phyloP scores from a whole-genome alignment of 768 basidiomycete species.

The Phanerochaete sordida region DNA sequence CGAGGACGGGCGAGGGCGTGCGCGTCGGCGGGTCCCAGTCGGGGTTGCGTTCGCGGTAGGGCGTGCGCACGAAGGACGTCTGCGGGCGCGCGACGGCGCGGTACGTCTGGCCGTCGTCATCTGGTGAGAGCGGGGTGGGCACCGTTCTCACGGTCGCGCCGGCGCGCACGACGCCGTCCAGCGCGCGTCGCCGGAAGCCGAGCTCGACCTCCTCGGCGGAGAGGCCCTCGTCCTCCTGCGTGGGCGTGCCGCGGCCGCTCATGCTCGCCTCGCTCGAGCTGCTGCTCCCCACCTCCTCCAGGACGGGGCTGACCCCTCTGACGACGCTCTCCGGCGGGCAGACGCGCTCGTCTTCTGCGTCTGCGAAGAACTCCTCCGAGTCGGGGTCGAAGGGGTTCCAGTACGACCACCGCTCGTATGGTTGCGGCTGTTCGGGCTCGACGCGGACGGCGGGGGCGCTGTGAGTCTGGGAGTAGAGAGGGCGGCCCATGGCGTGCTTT shows the following conservation, averaged over 20 bases:
- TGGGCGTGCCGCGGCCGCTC: slow-evolving; percentile 47
- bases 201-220: slow-evolving; percentile 21
- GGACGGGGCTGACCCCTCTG: slow-evolving; percentile 8
- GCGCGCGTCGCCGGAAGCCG: neutral
- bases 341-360: slow-evolving; percentile 62
- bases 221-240: slow-evolving; percentile 42
- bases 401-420: slow-evolving; percentile 58
- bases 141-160: neutral
- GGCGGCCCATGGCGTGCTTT: slow-evolving; percentile 14
- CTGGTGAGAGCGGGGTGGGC: neutral
- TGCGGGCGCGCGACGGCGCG: slow-evolving; percentile 1
- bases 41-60: neutral
- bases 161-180: neutral
- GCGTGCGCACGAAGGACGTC: slow-evolving; percentile 3
- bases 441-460: slow-evolving; percentile 10
- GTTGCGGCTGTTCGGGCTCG: slow-evolving; percentile 5
- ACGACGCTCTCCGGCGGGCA: slow-evolving; percentile 28
- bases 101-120: slow-evolving; percentile 6
- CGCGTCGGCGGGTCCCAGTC: neutral
- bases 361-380: slow-evolving; percentile 73
- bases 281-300: slow-evolving; percentile 6
- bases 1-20: slow-evolving; percentile 1
- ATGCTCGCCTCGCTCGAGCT: slow-evolving; percentile 38
- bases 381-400: slow-evolving; percentile 75
- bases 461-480: slow-evolving; percentile 15